A percentile compares a stretch with the other conserved stretches of the same genome.
Conservation (phyloP, 1,284 basidiomycete species). For the Spongispora temasekensis region DNA sequence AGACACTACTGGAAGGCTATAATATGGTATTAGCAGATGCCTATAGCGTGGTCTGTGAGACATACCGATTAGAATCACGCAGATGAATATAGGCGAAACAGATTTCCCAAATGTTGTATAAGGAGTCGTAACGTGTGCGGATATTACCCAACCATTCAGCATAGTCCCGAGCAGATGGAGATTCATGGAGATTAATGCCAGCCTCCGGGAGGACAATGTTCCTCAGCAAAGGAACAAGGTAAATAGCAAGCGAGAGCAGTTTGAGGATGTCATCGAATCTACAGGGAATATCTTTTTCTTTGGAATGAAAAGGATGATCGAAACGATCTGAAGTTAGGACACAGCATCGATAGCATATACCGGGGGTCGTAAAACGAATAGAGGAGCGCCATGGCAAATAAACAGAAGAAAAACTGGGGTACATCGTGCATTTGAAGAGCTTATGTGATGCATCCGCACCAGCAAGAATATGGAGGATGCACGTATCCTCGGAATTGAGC, state of each 20-base stretch:
- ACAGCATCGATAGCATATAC: not conserved
- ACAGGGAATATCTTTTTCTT: not conserved
- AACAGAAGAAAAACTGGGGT: not conserved
- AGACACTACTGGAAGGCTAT: not conserved
- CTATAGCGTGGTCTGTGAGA: not conserved
- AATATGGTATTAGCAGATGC: not conserved
- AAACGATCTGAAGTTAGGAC: not conserved
- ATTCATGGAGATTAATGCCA: not conserved
- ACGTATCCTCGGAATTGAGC: not conserved
- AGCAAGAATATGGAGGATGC: not conserved
- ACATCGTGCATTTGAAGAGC: not conserved
- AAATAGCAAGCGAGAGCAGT: not conserved
- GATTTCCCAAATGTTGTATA: not conserved
- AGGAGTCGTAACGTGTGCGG: not conserved
- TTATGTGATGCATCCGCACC: not conserved
- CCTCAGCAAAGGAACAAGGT: not conserved
- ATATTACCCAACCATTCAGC: not conserved
- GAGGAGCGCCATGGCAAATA: not conserved
- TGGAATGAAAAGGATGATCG: not conserved
- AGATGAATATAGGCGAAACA: not conserved
- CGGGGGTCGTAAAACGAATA: not conserved
- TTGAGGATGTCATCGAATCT: not conserved
- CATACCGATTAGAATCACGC: not conserved
- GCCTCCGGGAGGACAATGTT: not conserved
- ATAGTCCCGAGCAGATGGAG: not conserved